Conservation (phyloP, 1,284 basidiomycete species). For the Kwoniella shivajii region DNA sequence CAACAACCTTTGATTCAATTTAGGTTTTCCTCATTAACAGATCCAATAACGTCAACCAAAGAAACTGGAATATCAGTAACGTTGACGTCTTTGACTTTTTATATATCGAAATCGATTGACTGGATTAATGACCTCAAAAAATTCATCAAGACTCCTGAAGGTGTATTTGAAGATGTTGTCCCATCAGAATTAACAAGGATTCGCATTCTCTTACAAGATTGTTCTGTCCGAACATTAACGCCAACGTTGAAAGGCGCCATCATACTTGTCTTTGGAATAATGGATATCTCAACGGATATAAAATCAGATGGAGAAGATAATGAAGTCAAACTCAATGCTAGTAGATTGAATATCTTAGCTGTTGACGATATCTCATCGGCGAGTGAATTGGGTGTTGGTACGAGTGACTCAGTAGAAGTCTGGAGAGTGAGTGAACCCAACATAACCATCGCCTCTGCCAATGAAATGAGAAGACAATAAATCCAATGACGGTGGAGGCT, state of each 20-base stretch:
- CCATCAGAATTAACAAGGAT: constrained; percentile 84
- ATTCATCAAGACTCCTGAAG: constrained; percentile 83
- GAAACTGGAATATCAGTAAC: constrained; percentile 73
- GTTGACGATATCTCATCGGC: constrained; percentile 63
- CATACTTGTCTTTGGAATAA: constrained; percentile 66
- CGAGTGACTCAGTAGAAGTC: constrained; percentile 47
- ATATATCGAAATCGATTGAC: constrained; percentile 62
- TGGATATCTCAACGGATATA: constrained; percentile 70
- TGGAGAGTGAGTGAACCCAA: constrained; percentile 68
- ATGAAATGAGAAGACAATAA: not conserved
- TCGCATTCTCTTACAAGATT: constrained; percentile 66
- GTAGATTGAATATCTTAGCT: constrained; percentile 60
- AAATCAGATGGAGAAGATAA: constrained; percentile 66
- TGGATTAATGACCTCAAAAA: constrained; percentile 67
- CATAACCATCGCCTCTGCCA: not conserved
- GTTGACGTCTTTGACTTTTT: constrained; percentile 68
- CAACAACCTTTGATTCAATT: constrained; percentile 61
- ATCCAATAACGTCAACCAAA: constrained; percentile 70
- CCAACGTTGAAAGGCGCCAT: constrained; percentile 66
- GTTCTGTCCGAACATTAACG: constrained; percentile 66
- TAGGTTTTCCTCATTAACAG: constrained; percentile 66
- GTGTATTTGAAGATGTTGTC: constrained; percentile 90
- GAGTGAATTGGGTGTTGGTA: constrained; percentile 24
- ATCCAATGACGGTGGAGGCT: not conserved
- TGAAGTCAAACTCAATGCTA: constrained; percentile 60